Conservation (phyloP, 306 rosid species). For the Hylodesmum podocarpum region DNA sequence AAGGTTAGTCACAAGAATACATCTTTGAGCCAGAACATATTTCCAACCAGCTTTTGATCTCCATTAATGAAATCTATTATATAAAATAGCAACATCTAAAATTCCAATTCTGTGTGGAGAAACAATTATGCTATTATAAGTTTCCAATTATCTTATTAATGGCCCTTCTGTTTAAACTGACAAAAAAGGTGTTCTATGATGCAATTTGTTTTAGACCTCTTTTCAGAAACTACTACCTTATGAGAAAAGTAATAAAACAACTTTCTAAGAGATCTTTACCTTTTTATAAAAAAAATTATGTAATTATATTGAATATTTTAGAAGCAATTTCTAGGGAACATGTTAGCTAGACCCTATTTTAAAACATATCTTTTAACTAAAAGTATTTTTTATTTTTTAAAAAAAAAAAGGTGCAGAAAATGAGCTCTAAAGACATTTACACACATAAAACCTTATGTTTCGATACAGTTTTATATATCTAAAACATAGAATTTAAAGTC, state of each 20-base stretch:
- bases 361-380: not conserved
- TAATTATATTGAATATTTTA: not conserved
- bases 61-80: not conserved
- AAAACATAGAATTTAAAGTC: slow-evolving; percentile 1
- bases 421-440: not conserved
- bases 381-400: not conserved
- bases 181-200: not conserved
- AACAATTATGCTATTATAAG: not conserved
- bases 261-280: not conserved
- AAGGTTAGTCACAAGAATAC: slow-evolving; percentile 27
- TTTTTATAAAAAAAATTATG: not conserved
- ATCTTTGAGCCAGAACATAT: not conserved
- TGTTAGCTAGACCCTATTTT: not conserved
- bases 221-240: not conserved
- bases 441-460: not conserved
- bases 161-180: not conserved
- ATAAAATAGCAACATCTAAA: slow-evolving; percentile 17
- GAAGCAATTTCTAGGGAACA: not conserved
- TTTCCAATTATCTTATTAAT: not conserved
- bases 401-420: not conserved
- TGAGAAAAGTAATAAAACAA: not conserved
- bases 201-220: not conserved
- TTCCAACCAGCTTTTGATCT: not conserved
- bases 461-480: not conserved
- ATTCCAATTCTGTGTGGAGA: not conserved